Evolutionary conservation across 176 grass and related monocot species (phyloP).

Genomic region (Cenchrus purpureus): DNA sequence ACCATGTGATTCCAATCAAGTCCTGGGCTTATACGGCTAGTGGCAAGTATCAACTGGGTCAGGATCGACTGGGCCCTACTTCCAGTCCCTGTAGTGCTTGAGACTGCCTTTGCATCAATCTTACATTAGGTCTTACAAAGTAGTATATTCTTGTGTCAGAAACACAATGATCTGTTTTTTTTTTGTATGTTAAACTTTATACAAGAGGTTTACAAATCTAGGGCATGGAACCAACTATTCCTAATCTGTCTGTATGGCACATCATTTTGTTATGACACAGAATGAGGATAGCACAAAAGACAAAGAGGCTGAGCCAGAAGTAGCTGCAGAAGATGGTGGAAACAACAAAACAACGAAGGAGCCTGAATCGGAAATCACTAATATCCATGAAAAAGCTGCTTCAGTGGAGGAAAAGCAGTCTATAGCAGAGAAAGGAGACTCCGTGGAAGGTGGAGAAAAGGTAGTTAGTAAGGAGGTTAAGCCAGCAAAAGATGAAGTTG

Average conservation of each 20-base stretch:
- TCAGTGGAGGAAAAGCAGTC: constrained; percentile 29
- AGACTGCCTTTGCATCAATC: not conserved
- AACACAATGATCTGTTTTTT: not conserved
- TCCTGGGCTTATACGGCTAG: constrained; percentile 17
- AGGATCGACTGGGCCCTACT: not conserved
- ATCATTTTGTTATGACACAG: constrained; percentile 45
- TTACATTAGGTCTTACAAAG: not conserved
- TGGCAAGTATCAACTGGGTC: not conserved
- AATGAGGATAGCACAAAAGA: constrained; percentile 44
- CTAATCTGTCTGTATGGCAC: not conserved
- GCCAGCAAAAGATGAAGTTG: constrained; percentile 62
- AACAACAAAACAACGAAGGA: constrained; percentile 40
- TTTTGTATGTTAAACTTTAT: constrained; percentile 21
- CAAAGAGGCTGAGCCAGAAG: constrained; percentile 36
- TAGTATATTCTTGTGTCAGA: not conserved
- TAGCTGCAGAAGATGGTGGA: constrained; percentile 42
- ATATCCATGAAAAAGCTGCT: constrained; percentile 34
- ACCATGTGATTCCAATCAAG: not conserved
- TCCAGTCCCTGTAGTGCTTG: not conserved
- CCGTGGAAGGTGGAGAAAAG: constrained; percentile 48
- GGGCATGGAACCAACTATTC: constrained; percentile 17
- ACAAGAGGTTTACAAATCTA: not conserved
- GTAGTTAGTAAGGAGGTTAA: constrained; percentile 53
- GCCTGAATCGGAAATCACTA: constrained; percentile 41
- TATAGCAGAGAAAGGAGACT: constrained; percentile 44